These are phyloP conservation scores for Colletotrichum gloeosporioides DNA, from an alignment of 2,329 filamentous ascomycete genomes.

Conservation along the genomic window DNA sequence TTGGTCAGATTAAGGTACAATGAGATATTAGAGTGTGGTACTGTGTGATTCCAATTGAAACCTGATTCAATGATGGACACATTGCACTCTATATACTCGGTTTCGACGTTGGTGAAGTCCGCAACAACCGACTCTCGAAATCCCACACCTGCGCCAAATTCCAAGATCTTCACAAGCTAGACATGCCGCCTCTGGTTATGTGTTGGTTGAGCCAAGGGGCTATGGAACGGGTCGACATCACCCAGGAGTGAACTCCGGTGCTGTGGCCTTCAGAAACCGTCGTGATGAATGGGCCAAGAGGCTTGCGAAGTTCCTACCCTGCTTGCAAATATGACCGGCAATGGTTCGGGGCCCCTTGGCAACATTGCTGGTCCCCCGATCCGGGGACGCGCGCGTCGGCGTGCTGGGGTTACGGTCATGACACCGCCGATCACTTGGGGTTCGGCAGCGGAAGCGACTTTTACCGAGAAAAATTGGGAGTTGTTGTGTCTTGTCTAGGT, in stretches of 20 bases:
- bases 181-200: not conserved
- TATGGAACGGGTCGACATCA: not conserved
- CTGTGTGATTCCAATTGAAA: not conserved
- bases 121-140: not conserved
- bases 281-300: conserved; percentile 15
- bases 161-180: not conserved
- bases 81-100: not conserved
- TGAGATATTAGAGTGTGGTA: not conserved
- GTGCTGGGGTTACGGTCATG: not conserved
- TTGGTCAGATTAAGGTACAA: rapidly evolving
- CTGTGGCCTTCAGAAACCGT: not conserved
- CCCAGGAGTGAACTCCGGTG: not conserved
- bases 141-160: not conserved
- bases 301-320: not conserved
- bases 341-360: not conserved
- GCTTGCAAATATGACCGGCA: not conserved
- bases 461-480: not conserved
- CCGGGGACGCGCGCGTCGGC: not conserved
- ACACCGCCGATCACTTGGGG: not conserved
- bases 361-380: not conserved
- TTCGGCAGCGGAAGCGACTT: conserved; percentile 1
- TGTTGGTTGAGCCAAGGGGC: conserved; percentile 6
- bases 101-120: not conserved
- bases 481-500: not conserved
- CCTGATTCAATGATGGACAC: not conserved